Conservation (phyloP, 768 basidiomycete genomes). For the Serendipita vermifera region DNA sequence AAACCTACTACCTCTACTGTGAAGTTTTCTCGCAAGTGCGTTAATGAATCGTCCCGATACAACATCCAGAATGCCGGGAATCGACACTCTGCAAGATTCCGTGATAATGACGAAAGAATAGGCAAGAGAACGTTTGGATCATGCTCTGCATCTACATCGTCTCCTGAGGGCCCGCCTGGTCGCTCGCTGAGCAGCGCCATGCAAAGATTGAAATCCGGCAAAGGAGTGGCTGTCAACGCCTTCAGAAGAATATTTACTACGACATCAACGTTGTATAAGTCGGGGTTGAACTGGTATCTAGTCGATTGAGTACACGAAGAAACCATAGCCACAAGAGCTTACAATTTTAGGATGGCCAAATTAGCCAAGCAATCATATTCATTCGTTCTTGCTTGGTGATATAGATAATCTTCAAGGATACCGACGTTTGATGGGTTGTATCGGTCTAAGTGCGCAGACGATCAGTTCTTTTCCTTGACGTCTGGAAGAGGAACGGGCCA, state of each 20-base stretch:
- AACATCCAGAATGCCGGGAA: conserved; percentile 78
- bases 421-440: conserved; percentile 93
- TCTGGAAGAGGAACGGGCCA: conserved; percentile 20
- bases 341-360: conserved; percentile 89
- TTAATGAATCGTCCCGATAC: conserved; percentile 57
- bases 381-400: conserved; percentile 79
- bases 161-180: conserved; percentile 14
- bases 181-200: conserved; percentile 83
- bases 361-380: conserved; percentile 94
- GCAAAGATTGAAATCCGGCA: conserved; percentile 90
- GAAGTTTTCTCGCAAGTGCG: conserved; percentile 69
- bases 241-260: conserved; percentile 92
- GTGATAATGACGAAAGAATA: conserved; percentile 50
- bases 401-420: conserved; percentile 92
- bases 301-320: conserved; percentile 5
- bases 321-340: conserved; percentile 18
- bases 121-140: conserved; percentile 67
- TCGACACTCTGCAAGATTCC: conserved; percentile 66
- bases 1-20: conserved; percentile 75
- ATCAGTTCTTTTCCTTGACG: background rate
- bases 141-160: conserved; percentile 42
- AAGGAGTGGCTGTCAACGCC: conserved; percentile 68
- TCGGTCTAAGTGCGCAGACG: conserved; percentile 51
- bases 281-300: conserved; percentile 94
- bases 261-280: conserved; percentile 84